Evolutionary conservation across 306 rosid species (phyloP).

Genomic region (Inga leiocalycina): DNA sequence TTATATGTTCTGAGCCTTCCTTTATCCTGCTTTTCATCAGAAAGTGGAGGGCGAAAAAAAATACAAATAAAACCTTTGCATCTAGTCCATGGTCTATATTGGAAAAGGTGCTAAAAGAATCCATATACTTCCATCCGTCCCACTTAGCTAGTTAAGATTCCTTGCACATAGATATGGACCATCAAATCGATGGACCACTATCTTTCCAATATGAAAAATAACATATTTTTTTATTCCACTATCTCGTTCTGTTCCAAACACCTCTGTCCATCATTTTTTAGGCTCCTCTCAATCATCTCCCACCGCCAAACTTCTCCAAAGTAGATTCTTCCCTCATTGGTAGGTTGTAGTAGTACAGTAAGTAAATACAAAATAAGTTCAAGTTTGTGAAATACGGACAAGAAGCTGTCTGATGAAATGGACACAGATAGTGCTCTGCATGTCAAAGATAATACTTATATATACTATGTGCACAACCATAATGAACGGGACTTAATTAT

Average conservation of each 20-base stretch:
- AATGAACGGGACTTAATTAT: neutral
- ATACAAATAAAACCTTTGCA: neutral
- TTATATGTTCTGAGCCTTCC: neutral
- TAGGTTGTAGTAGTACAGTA: neutral
- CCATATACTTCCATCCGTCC: neutral
- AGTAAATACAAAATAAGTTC: neutral
- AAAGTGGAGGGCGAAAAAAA: constrained; percentile 20
- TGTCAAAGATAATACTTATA: neutral
- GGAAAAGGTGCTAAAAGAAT: constrained; percentile 32
- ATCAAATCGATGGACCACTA: neutral
- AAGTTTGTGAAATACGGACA: neutral
- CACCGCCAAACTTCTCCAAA: neutral
- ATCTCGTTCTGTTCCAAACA: neutral
- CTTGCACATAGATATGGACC: neutral
- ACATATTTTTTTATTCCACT: neutral
- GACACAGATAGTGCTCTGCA: neutral
- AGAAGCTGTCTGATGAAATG: neutral
- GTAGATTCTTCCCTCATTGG: neutral
- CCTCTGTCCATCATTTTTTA: neutral
- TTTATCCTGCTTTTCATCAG: neutral
- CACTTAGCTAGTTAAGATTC: constrained; percentile 14
- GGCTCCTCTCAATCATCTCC: constrained; percentile 11
- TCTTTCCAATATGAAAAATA: neutral
- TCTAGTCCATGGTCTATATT: constrained; percentile 7
- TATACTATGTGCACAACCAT: neutral